Evolutionary conservation across 495 filamentous ascomycete genomes (phyloP), one percentile per base, ranked within the genome.

Genomic region (Diplogelasinospora grovesii): DNA sequence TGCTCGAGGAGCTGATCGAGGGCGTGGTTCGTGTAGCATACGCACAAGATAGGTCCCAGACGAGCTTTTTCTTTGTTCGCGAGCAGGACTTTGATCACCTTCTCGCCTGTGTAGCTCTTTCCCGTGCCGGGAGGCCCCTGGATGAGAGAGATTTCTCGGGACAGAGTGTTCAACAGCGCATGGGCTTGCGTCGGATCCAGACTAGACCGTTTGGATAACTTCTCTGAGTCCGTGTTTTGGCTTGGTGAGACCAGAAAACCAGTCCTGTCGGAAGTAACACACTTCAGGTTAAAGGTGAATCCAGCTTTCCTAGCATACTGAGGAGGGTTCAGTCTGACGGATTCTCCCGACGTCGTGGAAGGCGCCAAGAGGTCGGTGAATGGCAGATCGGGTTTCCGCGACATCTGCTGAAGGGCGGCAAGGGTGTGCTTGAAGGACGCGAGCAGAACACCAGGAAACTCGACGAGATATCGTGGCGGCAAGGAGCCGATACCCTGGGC

Each of bases 91-190:
- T 84, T 75, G 15, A 86, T 41, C 15, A 68, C 41, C 19, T 57
- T 60, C n/a, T 78, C 69, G 3, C 75, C 79, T 0, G 71, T 74
- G 42, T 69, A 84, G 38, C 68, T 74, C 54, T 93, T 92, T 3
- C 86, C 86, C 3, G 85, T 89, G 1, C 86, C 86, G 3, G 86
- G 86, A 0, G 86, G 86, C 0, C 86, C 86, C 66, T 92, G 84
- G 22, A 89, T 83, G 0, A 88, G 61, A 5, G 76, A 76, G 16
- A 87, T 46, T 4, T 61, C 60, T 3, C 70, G 66, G 2, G 64
- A 69, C 3, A 93, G 61, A 11, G 76, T 64, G 20, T 68, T 53
- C 2, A 83, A 52, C 11, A 86, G 54, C 3, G 80, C 75, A 0
- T 53, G 28, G 10, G 71, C 70, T 52, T 93, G 82, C 1, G 40